phyloP scores from a whole-genome alignment of 176 grass and related monocot genomes.

The Calamus simplicifolius region DNA sequence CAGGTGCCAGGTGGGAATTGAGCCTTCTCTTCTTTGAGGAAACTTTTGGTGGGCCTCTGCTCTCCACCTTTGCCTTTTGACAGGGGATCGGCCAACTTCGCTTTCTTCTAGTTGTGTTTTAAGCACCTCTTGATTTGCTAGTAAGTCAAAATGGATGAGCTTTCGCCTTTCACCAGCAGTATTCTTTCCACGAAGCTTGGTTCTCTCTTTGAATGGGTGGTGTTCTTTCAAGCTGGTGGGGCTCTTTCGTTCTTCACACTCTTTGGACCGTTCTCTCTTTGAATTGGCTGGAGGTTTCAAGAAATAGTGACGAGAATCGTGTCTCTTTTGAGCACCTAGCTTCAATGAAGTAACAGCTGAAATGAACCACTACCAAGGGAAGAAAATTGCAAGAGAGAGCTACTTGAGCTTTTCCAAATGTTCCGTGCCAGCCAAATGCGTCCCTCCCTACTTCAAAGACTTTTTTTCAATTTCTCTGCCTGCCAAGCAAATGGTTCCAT shows the following conservation, averaged over 20 bases:
- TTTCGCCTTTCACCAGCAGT: slow-evolving; percentile 6
- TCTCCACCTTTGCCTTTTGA: slow-evolving; percentile 14
- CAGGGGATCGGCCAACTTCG: slow-evolving; percentile 5
- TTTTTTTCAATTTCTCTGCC: neutral
- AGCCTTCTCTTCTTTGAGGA: slow-evolving; percentile 35
- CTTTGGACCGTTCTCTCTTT: neutral
- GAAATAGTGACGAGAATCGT: neutral
- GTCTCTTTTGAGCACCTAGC: neutral
- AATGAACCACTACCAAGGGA: neutral
- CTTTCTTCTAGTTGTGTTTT: slow-evolving; percentile 16
- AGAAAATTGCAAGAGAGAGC: neutral
- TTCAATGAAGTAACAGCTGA: slow-evolving; percentile 4
- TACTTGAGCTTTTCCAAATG: neutral
- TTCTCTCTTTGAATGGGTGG: slow-evolving; percentile 33
- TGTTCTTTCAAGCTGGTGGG: slow-evolving; percentile 43
- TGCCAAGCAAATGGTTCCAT: neutral
- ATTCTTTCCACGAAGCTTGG: slow-evolving; percentile 1
- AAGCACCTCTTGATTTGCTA: slow-evolving; percentile 3
- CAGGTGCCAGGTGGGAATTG: slow-evolving; percentile 17
- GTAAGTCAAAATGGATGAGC: neutral
- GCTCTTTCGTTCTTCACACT: too few species aligned
- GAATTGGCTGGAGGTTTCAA: too few species aligned
- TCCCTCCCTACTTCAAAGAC: neutral
- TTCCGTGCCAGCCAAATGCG: neutral
- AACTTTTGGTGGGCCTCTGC: slow-evolving; percentile 34